A percentile compares a stretch with the other conserved stretches of the same genome.
phyloP scores from a whole-genome alignment of 345 rosid species.

The Odontarrhena argentea region DNA sequence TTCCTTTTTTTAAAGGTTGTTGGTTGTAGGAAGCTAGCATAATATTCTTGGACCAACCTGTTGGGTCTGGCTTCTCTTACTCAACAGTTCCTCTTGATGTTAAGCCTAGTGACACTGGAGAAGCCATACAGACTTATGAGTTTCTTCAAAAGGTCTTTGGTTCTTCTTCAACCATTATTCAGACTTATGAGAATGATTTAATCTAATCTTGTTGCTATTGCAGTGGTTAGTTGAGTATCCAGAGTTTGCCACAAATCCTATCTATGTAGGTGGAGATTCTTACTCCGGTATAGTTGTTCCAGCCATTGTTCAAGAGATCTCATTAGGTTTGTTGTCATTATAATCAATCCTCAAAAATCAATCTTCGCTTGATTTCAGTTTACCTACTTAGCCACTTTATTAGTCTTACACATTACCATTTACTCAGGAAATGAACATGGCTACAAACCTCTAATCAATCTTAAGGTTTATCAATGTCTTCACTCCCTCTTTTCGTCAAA shows the following conservation, averaged over 20 bases:
- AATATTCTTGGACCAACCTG: slow-evolving; percentile 48
- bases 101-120: slow-evolving; percentile 46
- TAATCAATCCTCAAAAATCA: background rate
- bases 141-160: slow-evolving; percentile 21
- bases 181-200: no score
- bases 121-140: slow-evolving; percentile 35
- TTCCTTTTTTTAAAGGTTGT: background rate
- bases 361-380: background rate
- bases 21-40: slow-evolving; percentile 23
- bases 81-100: slow-evolving; percentile 40
- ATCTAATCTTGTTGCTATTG: background rate
- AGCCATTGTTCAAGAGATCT: background rate
- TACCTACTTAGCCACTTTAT: background rate
- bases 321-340: background rate
- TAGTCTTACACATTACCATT: no score
- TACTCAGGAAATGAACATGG: no score
- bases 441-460: slow-evolving; percentile 46
- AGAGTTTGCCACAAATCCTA: slow-evolving; percentile 5
- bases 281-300: slow-evolving; percentile 9
- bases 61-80: slow-evolving; percentile 73
- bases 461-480: slow-evolving; percentile 50
- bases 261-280: slow-evolving; percentile 24
- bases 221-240: slow-evolving; percentile 21
- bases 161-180: no score
- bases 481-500: background rate